Conservation (phyloP, 106 monocot genomes). For the Acorus calamus region DNA sequence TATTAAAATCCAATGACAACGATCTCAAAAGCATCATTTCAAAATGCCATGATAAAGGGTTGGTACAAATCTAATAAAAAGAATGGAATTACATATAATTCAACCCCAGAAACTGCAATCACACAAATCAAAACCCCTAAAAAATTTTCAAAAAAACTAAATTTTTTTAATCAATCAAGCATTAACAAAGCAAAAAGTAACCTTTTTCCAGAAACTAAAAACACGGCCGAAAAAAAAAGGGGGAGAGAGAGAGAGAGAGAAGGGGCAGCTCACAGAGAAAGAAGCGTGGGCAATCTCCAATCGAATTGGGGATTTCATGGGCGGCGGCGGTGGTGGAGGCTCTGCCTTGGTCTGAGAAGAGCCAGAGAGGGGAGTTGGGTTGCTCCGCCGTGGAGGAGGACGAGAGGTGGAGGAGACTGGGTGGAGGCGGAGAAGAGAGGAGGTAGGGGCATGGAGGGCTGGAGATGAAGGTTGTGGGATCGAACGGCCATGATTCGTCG, state of each 20-base stretch:
- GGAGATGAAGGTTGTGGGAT: slow-evolving; percentile 2
- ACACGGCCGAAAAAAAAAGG: no score
- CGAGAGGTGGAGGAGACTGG: background rate
- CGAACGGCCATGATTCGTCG: slow-evolving; percentile 17
- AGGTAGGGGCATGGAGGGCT: slow-evolving; percentile 6
- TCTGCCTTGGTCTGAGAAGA: slow-evolving; percentile 21
- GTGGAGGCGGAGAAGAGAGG: slow-evolving; percentile 14
- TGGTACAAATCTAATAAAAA: no score
- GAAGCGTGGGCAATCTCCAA: background rate
- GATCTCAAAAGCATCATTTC: background rate
- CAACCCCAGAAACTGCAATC: no score
- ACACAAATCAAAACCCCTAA: no score
- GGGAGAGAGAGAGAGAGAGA: no score
- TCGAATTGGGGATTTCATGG: background rate
- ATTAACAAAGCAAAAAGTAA: no score
- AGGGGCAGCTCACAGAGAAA: no score
- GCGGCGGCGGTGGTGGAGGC: background rate
- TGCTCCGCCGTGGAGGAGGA: background rate
- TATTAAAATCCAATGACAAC: background rate
- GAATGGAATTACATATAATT: no score
- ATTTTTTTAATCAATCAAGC: no score
- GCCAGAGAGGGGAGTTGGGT: slow-evolving; percentile 32
- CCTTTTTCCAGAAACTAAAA: no score
- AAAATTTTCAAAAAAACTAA: no score
- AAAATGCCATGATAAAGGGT: background rate